Base-by-base conservation (phyloP, 192 early-diverging fungal species). In the Dispira simplex region DNA sequence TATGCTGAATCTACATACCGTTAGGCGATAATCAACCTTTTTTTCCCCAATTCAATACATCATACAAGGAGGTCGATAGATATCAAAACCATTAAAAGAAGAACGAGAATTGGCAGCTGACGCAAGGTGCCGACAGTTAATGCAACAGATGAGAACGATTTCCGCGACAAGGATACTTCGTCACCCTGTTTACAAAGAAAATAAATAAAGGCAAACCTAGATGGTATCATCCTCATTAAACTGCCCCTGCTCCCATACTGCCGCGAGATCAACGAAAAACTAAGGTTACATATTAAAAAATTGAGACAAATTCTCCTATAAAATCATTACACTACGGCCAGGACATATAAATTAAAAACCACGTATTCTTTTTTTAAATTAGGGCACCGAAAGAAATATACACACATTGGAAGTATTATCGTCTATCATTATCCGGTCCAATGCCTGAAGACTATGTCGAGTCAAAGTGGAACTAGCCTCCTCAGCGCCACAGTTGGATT, bases 351-450 rank as follows among this genome's bases (percentile, higher is more conserved):
- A 16, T 16, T 1, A 51, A 51, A 23, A 23, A 16, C n/a, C 32
- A 39, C 32, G 32, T 6, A 39, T 6, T n/a, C 32, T 39, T 6
- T 1, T 39, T 39, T 39, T 39, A 39, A 39, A 56, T 56, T 56
- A 56, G 23, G 54, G 25, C 20, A 14, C 13, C 20, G 54, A 26
- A 13, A 18, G 27, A 27, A 56, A 56, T 56, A 56, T 27, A 23
- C 54, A 56, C 3, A 79, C 48, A 56, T 73, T 71, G 23, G 79
- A 78, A 14, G 75, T 76, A 63, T 81, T 81, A 54, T 81, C 79
- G 72, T 81, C 76, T 46, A 81, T 64, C n/a, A 65, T 48, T 32
- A 69, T 63, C 12, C 62, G 49, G 58, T 76, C 72, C 62, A 81
- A 28, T n/a, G 71, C 71, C 23, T 69, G 66, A 26, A 77, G 63